Evolutionary conservation across 345 rosid genomes (phyloP), one percentile per base, ranked within the genome.

Genomic region (Aurinia saxatilis): DNA sequence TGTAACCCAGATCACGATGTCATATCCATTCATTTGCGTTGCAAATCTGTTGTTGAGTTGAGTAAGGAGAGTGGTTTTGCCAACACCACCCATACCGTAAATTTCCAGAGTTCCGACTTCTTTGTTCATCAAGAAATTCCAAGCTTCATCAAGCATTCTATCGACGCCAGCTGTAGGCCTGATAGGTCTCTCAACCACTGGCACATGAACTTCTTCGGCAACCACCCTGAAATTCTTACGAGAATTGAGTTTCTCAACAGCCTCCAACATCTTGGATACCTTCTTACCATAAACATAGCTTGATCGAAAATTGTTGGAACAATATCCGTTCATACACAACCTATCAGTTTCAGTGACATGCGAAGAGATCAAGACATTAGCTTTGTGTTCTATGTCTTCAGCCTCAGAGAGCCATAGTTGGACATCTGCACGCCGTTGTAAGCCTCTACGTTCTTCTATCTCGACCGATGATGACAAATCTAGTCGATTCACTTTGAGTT

Each of bases 41-140:
- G 6, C 3, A 23, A 57, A 48, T 33, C 27, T 57, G 14, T 67
- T 47, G 6, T 48, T 36, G 31, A 67, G 45, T 10, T 21, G 39
- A 0, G 46, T 57, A 15, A 66, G 56, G 17, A 66, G 63, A 14
- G 71, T 66, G 14, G 63, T 66, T 45, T 66, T 66, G 7, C 69
- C 69, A 9, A 52, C n/a, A n/a, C n/a, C n/a, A n/a, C n/a, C n/a
- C n/a, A n/a, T n/a, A n/a, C n/a, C n/a, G n/a, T n/a, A n/a, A 4
- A 67, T 5, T 1, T 66, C 72, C 1, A 67, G 10, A 14, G 40
- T 27, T 10, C 51, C 33, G 0, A 48, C 50, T 0, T 30, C 38
- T 47, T 50, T 17, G 15, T 66, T 10, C 0, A 5, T 5, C 3
- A 39, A 9, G 17, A 18, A 11, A 14, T 37, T 30, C 72, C 66